Base-by-base conservation (phyloP, 1,284 basidiomycete species). In the Trametes pubescens region DNA sequence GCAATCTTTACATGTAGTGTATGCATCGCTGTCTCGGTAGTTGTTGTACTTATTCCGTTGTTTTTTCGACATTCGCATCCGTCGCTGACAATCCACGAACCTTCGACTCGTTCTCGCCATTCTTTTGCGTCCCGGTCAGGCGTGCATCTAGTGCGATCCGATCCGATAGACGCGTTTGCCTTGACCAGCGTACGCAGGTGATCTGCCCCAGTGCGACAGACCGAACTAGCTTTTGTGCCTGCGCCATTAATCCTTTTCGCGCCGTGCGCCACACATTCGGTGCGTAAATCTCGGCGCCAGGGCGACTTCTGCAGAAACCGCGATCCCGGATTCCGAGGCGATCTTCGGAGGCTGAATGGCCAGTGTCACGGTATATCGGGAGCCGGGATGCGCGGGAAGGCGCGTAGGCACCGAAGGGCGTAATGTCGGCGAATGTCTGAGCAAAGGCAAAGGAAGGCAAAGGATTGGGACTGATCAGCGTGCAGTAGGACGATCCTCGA, bases 1-100 rank as follows among this genome's bases (percentile, higher is more conserved):
- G 52, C 52, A 51, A 43, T 51, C n/a, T 51, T 34, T 51, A 61
- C 60, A 55, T 61, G 60, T 61, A 61, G 54, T 61, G 47, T 61
- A 61, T 56, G 46, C 60, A 55, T 26, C 53, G 48, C 60, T 61
- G 60, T 61, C 48, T 61, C 53, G 60, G 56, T 61, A 61, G 60
- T 51, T 61, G 60, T 51, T 61, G 60, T 61, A 61, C 60, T 61
- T 61, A 56, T 51, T 56, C 29, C 29, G 29, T 43, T 43, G 2
- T n/a, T 18, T n/a, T 16, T 43, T n/a, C 37, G 48, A 32, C 22
- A 2, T 26, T 16, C 8, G 35, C 37, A 14, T 38, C 37, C 44
- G 44, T 24, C 44, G 24, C 44, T 47, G 44, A 26, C 24, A n/a
- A 47, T 16, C 24, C 44, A 16, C 44, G 44, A 47, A 10, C 21